Percentiles rank a stretch among this genome's conserved stretches.
These are phyloP conservation scores for Beauveria medogensis DNA, from an alignment of 2,329 filamentous ascomycete species.

Conservation along the genomic window DNA sequence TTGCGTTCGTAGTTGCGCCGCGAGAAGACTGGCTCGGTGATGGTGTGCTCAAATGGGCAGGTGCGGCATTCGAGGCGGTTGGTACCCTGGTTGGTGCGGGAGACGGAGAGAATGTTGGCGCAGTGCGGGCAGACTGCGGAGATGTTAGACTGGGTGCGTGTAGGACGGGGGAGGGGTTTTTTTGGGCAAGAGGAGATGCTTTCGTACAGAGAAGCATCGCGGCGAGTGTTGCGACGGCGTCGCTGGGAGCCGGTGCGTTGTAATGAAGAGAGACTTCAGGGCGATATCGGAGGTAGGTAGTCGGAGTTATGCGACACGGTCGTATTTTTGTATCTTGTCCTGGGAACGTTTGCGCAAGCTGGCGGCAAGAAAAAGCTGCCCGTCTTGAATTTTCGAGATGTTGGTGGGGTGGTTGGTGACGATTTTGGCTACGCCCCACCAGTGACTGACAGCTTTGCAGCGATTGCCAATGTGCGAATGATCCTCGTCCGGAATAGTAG, in stretches of 20 bases:
- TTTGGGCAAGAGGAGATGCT: neutral
- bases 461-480: neutral
- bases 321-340: neutral
- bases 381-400: slow-evolving; percentile 5
- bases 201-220: slow-evolving; percentile 59
- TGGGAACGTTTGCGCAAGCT: neutral
- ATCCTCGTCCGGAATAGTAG: no score
- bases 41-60: slow-evolving; percentile 84
- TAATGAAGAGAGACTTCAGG: neutral
- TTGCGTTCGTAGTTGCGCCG: slow-evolving; percentile 82
- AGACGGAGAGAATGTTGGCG: slow-evolving; percentile 75
- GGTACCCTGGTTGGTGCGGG: slow-evolving; percentile 43
- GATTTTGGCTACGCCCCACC: slow-evolving; percentile 3
- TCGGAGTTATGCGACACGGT: no score
- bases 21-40: slow-evolving; percentile 69
- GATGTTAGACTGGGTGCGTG: neutral
- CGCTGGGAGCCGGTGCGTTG: neutral
- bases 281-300: no score
- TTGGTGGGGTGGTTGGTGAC: slow-evolving; percentile 11
- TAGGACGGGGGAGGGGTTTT: neutral
- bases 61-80: slow-evolving; percentile 94
- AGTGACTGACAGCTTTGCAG: no score
- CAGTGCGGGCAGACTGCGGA: slow-evolving; percentile 69
- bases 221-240: slow-evolving; percentile 12
- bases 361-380: neutral